phyloP scores from a whole-genome alignment of 2,329 filamentous ascomycete species.

The Diatrype stigma region DNA sequence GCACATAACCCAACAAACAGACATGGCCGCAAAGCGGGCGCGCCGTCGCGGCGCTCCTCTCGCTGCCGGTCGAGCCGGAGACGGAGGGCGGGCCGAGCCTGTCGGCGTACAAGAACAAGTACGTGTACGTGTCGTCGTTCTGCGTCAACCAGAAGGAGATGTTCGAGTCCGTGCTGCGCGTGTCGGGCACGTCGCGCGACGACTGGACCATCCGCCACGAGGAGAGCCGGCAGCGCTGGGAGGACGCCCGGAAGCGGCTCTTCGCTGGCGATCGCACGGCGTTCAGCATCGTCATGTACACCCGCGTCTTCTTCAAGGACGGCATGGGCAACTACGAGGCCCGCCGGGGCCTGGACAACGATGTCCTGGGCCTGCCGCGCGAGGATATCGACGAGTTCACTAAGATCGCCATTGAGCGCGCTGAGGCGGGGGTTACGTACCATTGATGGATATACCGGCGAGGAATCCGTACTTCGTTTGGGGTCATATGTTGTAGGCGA shows the following conservation, averaged over 20 bases:
- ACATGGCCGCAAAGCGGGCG: slow-evolving; percentile 33
- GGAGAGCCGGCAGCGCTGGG: slow-evolving; percentile 41
- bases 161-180: slow-evolving; percentile 56
- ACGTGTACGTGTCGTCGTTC: slow-evolving; percentile 53
- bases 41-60: slow-evolving; percentile 48
- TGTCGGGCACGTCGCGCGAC: slow-evolving; percentile 49
- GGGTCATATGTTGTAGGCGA: too few species aligned
- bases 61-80: slow-evolving; percentile 36
- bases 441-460: too few species aligned
- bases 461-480: too few species aligned
- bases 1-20: too few species aligned
- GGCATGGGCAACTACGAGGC: slow-evolving; percentile 37
- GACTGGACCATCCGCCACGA: slow-evolving; percentile 59
- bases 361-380: slow-evolving; percentile 50
- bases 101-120: slow-evolving; percentile 42
- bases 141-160: slow-evolving; percentile 59
- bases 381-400: slow-evolving; percentile 58
- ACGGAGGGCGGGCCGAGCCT: slow-evolving; percentile 34
- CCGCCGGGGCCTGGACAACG: slow-evolving; percentile 43
- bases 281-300: slow-evolving; percentile 49
- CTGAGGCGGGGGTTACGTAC: slow-evolving; percentile 17
- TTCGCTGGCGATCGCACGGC: slow-evolving; percentile 38
- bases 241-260: slow-evolving; percentile 41
- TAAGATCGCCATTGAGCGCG: slow-evolving; percentile 37
- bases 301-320: slow-evolving; percentile 48